A percentile compares a stretch with the other conserved stretches of the same genome.
Conservation (phyloP, 768 basidiomycete species). For the Tricholoma terreum region DNA sequence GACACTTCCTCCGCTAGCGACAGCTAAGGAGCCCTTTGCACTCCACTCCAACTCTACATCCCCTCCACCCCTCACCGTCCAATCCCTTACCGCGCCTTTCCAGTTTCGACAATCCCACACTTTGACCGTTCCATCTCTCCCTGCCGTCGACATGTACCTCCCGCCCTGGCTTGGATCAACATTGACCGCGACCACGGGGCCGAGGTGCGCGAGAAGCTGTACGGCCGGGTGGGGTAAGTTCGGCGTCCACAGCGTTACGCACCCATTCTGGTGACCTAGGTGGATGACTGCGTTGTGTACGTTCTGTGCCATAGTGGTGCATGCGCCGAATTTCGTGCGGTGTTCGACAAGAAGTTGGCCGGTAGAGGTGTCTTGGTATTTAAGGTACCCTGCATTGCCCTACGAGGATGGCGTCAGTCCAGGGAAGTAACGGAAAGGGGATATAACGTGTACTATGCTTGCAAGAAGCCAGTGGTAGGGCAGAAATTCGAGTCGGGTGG, state of each 20-base stretch:
- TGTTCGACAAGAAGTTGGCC: conserved; percentile 84
- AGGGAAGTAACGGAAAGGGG: background rate
- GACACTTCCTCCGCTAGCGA: conserved; percentile 79
- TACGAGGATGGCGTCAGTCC: conserved; percentile 16
- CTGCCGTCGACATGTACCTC: conserved; percentile 87
- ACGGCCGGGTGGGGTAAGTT: conserved; percentile 91
- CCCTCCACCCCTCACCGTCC: conserved; percentile 66
- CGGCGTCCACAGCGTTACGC: conserved; percentile 96
- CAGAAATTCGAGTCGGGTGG: conserved; percentile 85
- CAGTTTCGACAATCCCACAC: conserved; percentile 98
- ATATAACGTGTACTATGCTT: conserved; percentile 56
- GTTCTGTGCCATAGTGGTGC: conserved; percentile 86
- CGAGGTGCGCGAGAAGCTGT: conserved; percentile 86
- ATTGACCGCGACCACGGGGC: conserved; percentile 76
- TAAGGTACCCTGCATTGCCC: conserved; percentile 89
- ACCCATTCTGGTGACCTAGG: conserved; percentile 92
- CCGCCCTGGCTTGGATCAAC: conserved; percentile 86
- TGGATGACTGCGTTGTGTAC: conserved; percentile 91
- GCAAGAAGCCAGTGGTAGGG: conserved; percentile 95
- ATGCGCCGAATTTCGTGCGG: conserved; percentile 86
- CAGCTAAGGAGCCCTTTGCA: conserved; percentile 76
- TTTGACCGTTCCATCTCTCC: conserved; percentile 85
- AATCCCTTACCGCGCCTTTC: conserved; percentile 80
- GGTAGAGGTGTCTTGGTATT: conserved; percentile 97
- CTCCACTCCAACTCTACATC: conserved; percentile 79